phyloP scores from a whole-genome alignment of 2,329 filamentous ascomycete genomes.

The Fusarium sp. region DNA sequence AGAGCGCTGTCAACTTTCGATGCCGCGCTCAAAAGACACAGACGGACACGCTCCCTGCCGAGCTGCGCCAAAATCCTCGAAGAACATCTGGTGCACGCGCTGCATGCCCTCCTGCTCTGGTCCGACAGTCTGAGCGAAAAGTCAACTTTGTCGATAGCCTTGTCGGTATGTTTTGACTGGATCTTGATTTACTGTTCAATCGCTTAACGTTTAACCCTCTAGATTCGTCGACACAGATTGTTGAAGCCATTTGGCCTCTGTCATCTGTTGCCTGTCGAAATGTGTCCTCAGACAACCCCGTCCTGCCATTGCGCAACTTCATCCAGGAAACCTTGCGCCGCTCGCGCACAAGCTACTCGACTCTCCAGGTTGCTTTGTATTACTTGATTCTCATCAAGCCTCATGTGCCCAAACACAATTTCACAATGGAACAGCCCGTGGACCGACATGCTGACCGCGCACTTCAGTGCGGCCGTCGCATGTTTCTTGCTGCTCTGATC shows the following conservation, averaged over 20 bases:
- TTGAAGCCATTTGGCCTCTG: conserved; percentile 95
- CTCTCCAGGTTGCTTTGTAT: conserved; percentile 94
- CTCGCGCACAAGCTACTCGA: conserved; percentile 97
- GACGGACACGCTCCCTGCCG: conserved; percentile 63
- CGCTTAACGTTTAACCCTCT: conserved; percentile 52
- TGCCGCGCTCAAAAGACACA: conserved; percentile 45
- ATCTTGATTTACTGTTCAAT: conserved; percentile 25
- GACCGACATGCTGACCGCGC: conserved; percentile 79
- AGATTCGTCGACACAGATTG: conserved; percentile 98
- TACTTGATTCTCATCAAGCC: conserved; percentile 95
- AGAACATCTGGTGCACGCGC: conserved; percentile 66
- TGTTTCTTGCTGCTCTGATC: conserved; percentile 96
- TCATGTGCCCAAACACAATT: conserved; percentile 84
- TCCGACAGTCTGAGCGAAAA: conserved; percentile 91
- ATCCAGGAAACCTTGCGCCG: conserved; percentile 97
- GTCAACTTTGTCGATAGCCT: conserved; percentile 95
- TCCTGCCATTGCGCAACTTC: conserved; percentile 91
- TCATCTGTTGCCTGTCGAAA: conserved; percentile 82
- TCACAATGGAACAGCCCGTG: conserved; percentile 84
- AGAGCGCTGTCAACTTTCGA: conserved; percentile 41
- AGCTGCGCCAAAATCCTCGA: conserved; percentile 73
- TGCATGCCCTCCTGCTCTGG: conserved; percentile 77
- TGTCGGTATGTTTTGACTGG: conserved; percentile 80
- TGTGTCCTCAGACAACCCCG: conserved; percentile 77
- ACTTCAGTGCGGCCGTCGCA: conserved; percentile 93